These are phyloP conservation scores for Porphyrellus cyaneotinctus DNA, from an alignment of 768 basidiomycete species.

Conservation along the genomic window DNA sequence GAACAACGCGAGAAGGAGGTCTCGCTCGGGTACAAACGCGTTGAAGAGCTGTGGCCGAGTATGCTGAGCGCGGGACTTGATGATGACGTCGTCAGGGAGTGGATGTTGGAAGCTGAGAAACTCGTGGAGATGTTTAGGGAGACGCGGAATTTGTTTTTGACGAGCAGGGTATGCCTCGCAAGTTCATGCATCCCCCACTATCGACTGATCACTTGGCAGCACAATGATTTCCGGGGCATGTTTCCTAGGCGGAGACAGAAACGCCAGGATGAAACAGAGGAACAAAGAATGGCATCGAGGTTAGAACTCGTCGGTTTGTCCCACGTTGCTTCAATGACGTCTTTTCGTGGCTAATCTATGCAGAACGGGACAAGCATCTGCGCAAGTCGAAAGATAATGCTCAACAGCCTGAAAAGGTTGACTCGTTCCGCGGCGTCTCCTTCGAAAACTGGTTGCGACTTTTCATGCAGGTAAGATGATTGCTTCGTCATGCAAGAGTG, in stretches of 20 bases:
- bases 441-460: constrained; percentile 85
- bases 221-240: constrained; percentile 20
- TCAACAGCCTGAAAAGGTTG: constrained; percentile 43
- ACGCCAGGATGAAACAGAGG: constrained; percentile 12
- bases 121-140: constrained; percentile 87
- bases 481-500: not conserved
- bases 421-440: constrained; percentile 73
- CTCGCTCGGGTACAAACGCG: constrained; percentile 49
- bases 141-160: constrained; percentile 78
- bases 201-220: constrained; percentile 9
- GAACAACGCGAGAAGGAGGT: constrained; percentile 64
- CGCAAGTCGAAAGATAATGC: constrained; percentile 45
- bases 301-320: constrained; percentile 57
- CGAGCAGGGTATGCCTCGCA: constrained; percentile 60
- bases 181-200: not conserved
- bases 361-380: constrained; percentile 34
- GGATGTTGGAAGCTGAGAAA: constrained; percentile 81
- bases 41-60: constrained; percentile 60
- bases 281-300: constrained; percentile 33
- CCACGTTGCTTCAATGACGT: not conserved
- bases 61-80: constrained; percentile 44
- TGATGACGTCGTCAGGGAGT: constrained; percentile 57
- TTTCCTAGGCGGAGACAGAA: constrained; percentile 16
- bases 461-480: constrained; percentile 67
- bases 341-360: not conserved